Base-by-base conservation (phyloP, 257 asterid genomes). In the Henckelia pumila region DNA sequence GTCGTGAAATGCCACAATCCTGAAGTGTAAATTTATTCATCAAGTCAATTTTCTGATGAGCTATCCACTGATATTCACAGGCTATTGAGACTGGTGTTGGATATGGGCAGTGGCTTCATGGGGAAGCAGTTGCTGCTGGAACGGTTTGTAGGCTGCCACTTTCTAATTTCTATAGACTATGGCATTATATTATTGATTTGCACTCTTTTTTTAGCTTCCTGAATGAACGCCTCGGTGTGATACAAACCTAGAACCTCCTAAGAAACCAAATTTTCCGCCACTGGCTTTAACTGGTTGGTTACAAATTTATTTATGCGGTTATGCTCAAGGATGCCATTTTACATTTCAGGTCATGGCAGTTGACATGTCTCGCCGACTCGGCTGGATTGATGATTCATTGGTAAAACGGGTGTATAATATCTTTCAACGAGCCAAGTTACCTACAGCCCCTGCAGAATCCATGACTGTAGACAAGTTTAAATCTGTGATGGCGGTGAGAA, bases 101-200 rank as follows among this genome's bases (percentile, higher is more conserved):
- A 11, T 94, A 94, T 35, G 99, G 99, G 65, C 85, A 85, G 71
- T 94, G 99, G 99, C 84, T 94, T 58, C 99, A 94, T 33, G 99
- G 99, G 62, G 99, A 94, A 78, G 99, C 99, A 59, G 97, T 94
- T 63, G 96, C 99, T 24, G 96, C 97, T 69, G 99, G 97, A 79
- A 94, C 69, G 83, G 99, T 93, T 82, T 37, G 49, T 14, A 25
- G 57, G 64, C 23, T n/a, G 66, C 44, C 60, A 78, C 67, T 65
- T 32, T 52, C 23, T 64, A 76, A 66, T 65, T 32, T 52, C 26
- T 59, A 5, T 44, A 40, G 55, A 66, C 37, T 14, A 28, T 8
- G 32, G 14, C 56, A 20, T 21, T 17, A 52, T 44, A 44, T 16
- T 16, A 44, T 44, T 16, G 53, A 4, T 47, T n/a, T 49, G 1